These are phyloP conservation scores for Annulohypoxylon truncatum DNA, from an alignment of 2,329 filamentous ascomycete genomes.

Conservation along the genomic window DNA sequence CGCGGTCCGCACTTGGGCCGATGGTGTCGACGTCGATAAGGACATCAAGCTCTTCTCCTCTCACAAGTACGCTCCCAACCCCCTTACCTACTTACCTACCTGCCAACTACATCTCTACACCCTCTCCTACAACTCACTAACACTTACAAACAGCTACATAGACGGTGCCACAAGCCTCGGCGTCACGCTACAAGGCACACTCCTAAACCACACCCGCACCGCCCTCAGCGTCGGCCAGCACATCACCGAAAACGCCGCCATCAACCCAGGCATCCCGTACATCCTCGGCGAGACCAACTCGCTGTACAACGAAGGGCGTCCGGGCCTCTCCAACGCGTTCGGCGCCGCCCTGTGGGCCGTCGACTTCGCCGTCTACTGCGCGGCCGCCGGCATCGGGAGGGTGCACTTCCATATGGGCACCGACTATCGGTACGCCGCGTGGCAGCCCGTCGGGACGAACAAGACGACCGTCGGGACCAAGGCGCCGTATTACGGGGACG, in stretches of 20 bases:
- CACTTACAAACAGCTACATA: conserved; percentile 66
- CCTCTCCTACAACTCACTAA: neutral
- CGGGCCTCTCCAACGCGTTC: conserved; percentile 72
- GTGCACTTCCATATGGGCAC: conserved; percentile 74
- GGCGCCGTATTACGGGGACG: conserved; percentile 72
- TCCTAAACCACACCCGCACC: conserved; percentile 72
- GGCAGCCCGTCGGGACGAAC: conserved; percentile 68
- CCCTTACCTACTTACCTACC: no score
- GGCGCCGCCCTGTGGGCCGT: conserved; percentile 73
- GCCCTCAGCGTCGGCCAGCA: conserved; percentile 61
- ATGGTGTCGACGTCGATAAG: conserved; percentile 62
- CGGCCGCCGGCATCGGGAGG: conserved; percentile 65
- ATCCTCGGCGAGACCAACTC: conserved; percentile 72
- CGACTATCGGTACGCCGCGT: conserved; percentile 69
- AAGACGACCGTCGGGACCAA: conserved; percentile 66
- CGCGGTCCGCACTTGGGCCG: conserved; percentile 61
- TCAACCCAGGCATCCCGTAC: conserved; percentile 63
- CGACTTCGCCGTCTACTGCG: conserved; percentile 71
- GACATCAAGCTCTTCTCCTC: conserved; percentile 66
- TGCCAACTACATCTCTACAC: no score
- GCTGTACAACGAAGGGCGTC: conserved; percentile 70
- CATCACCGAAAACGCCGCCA: conserved; percentile 57
- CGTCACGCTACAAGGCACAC: conserved; percentile 69
- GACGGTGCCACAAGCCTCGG: conserved; percentile 68
- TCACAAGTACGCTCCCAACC: conserved; percentile 63